Conservation (phyloP, 2,329 filamentous ascomycete genomes). For the Sclerotinia minor region DNA sequence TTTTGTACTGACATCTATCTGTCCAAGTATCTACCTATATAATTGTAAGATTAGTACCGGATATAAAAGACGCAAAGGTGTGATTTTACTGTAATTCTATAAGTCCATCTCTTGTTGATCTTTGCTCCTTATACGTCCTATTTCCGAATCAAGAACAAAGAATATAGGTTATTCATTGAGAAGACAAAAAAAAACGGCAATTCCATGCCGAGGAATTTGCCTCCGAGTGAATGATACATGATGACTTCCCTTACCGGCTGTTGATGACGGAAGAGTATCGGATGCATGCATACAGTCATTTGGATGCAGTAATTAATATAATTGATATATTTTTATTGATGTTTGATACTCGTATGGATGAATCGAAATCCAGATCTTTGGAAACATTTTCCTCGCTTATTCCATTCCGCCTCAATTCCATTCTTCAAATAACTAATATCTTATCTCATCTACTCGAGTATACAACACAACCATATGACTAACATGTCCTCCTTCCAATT, state of each 20-base stretch:
- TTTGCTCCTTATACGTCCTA: neutral
- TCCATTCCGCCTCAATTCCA: constrained; percentile 2
- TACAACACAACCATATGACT: neutral
- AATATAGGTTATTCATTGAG: neutral
- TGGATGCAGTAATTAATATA: neutral
- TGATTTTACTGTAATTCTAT: neutral
- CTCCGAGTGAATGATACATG: neutral
- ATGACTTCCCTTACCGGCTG: neutral
- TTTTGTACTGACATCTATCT: neutral
- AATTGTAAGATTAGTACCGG: neutral
- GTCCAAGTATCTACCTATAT: neutral
- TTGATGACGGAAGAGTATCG: no score
- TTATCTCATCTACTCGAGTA: neutral
- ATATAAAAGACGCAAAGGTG: neutral
- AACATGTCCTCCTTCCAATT: neutral
- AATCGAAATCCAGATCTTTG: neutral
- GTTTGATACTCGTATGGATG: neutral
- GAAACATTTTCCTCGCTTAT: neutral
- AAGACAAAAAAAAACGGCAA: constrained; percentile 12
- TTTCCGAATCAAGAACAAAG: neutral
- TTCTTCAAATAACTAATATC: neutral
- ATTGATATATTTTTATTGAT: neutral
- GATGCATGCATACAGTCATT: neutral
- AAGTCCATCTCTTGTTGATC: neutral
- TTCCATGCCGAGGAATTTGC: constrained; percentile 11